phyloP scores from a whole-genome alignment of 2,329 filamentous ascomycete genomes.

The Ophiostoma montium region DNA sequence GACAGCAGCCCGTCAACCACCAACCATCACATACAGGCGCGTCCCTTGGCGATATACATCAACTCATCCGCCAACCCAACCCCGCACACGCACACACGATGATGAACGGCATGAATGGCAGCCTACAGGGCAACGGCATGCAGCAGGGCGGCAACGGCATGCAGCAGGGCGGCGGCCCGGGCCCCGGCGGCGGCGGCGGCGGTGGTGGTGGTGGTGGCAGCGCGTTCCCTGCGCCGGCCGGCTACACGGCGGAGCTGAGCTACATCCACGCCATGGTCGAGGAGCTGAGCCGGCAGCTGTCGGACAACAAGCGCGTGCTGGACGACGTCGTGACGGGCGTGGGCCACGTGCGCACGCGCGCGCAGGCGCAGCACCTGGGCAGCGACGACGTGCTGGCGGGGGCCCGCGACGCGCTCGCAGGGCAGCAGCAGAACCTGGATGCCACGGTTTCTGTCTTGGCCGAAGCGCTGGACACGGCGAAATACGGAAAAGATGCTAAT shows the following conservation, averaged over 20 bases:
- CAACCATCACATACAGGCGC: too few species aligned
- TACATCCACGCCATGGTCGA: conserved; percentile 57
- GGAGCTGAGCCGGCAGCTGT: conserved; percentile 47
- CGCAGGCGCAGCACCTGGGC: conserved; percentile 34
- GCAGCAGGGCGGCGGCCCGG: background rate
- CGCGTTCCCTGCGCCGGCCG: conserved; percentile 46
- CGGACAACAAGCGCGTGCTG: conserved; percentile 46
- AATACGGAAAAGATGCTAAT: conserved; percentile 46
- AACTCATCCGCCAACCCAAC: too few species aligned
- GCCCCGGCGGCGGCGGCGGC: background rate
- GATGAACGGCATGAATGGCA: conserved; percentile 11
- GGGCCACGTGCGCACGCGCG: conserved; percentile 44
- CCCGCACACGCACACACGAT: too few species aligned
- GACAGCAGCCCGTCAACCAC: too few species aligned
- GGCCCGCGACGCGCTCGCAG: conserved; percentile 37
- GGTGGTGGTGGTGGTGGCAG: conserved; percentile 24
- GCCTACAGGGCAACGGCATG: conserved; percentile 1
- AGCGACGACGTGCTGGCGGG: conserved; percentile 45
- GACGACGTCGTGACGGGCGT: conserved; percentile 50
- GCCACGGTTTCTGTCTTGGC: conserved; percentile 45
- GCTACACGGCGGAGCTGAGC: conserved; percentile 53
- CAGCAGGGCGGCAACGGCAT: background rate
- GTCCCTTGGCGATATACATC: too few species aligned
- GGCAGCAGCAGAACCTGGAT: conserved; percentile 39
- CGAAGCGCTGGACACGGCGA: conserved; percentile 48